Percentiles rank a stretch among this genome's conserved stretches.
Evolutionary conservation across 306 rosid species (phyloP).

Genomic region (Morella rubra): DNA sequence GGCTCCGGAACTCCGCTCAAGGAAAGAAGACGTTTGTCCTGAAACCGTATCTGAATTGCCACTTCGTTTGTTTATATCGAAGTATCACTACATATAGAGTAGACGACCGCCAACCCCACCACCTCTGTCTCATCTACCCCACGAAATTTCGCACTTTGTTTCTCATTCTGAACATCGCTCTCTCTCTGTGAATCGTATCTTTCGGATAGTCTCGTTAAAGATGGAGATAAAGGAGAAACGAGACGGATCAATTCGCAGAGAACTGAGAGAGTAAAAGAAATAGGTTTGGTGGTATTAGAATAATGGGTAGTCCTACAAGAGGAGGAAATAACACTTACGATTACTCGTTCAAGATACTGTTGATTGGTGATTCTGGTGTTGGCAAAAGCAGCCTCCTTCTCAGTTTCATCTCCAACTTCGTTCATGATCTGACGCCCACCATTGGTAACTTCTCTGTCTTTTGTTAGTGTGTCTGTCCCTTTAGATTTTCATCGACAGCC

Average conservation of each 20-base stretch:
- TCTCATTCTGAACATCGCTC: background rate
- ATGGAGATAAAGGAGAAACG: constrained; percentile 18
- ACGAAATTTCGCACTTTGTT: constrained; percentile 24
- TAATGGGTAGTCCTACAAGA: constrained; percentile 63
- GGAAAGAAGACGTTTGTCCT: constrained; percentile 46
- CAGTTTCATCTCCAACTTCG: constrained; percentile 70
- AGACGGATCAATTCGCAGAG: background rate
- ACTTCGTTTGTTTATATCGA: constrained; percentile 27
- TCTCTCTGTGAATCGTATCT: constrained; percentile 9
- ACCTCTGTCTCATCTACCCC: constrained; percentile 11
- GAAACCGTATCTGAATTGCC: background rate
- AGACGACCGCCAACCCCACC: constrained; percentile 36
- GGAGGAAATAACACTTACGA: constrained; percentile 55
- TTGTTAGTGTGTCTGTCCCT: background rate
- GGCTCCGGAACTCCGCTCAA: background rate
- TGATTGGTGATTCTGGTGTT: constrained; percentile 96
- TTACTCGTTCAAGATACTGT: constrained; percentile 82
- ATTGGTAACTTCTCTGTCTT: constrained; percentile 47
- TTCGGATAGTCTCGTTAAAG: background rate
- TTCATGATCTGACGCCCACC: constrained; percentile 75
- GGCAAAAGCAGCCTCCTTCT: constrained; percentile 95
- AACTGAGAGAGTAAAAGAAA: background rate
- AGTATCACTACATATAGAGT: constrained; percentile 36
- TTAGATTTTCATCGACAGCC: background rate
- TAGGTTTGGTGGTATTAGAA: background rate